These are phyloP conservation scores for Alternaria gansuensis DNA, from an alignment of 2,329 filamentous ascomycete genomes.

Conservation along the genomic window DNA sequence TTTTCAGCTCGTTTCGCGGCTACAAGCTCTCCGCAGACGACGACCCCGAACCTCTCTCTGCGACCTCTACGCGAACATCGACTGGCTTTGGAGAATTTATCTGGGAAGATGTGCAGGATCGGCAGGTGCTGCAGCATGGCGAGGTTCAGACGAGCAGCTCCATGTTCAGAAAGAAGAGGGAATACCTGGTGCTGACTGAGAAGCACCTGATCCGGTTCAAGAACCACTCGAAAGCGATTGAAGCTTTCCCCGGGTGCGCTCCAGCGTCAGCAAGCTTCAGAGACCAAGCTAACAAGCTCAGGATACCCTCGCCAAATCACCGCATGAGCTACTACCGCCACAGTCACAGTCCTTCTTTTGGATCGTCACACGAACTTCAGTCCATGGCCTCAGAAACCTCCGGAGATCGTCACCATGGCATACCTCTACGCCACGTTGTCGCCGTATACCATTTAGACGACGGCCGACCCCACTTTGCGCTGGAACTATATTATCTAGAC, in stretches of 20 bases:
- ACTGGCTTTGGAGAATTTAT: constrained; percentile 51
- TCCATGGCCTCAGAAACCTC: constrained; percentile 60
- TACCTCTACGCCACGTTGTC: constrained; percentile 71
- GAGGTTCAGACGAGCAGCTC: constrained; percentile 74
- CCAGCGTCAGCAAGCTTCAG: background rate
- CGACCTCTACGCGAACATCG: constrained; percentile 60
- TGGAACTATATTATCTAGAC: constrained; percentile 74
- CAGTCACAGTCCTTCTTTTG: constrained; percentile 65
- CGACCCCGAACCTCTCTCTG: constrained; percentile 57
- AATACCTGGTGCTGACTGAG: constrained; percentile 76
- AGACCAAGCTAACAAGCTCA: constrained; percentile 31
- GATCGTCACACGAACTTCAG: constrained; percentile 69
- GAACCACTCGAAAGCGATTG: constrained; percentile 70
- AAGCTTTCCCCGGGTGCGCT: constrained; percentile 63
- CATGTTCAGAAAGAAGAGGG: constrained; percentile 76
- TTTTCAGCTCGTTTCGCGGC: constrained; percentile 67
- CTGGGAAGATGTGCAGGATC: constrained; percentile 50
- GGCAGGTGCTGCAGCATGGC: constrained; percentile 69
- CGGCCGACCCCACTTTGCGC: constrained; percentile 70
- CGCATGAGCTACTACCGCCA: constrained; percentile 62
- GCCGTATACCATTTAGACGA: constrained; percentile 73
- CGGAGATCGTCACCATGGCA: constrained; percentile 65
- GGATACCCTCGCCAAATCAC: constrained; percentile 45
- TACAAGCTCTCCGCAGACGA: constrained; percentile 63
- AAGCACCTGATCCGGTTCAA: constrained; percentile 74